Evolutionary conservation across 1,139 yeast species (phyloP), one percentile per base, ranked within the genome.

Genomic region (Kodamaea ohmeri): DNA sequence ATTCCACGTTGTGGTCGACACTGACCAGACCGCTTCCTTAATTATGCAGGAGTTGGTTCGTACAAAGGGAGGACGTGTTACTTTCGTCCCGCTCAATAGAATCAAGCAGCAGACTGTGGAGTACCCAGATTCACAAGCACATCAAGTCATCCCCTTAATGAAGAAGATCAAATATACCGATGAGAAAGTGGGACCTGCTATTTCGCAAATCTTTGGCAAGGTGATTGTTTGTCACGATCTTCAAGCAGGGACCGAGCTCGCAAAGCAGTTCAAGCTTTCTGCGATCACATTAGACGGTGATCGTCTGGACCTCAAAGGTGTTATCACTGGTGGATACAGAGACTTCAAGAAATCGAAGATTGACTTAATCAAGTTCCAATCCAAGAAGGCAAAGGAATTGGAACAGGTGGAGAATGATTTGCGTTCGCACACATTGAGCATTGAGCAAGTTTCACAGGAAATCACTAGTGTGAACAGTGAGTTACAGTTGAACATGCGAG

Each of bases 221-320:
- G 80, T 94, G 1, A 76, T 90, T 35, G 92, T 92, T 2, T 83
- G 92, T 38, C 74, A 78, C 44, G 81, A 83, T 42, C 63, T 90
- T 37, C 80, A 74, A 38, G 68, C 72, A 26, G 96, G 96, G 1
- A 69, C 82, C 3, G 83, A 80, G 47, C 64, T 86, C 22, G 82
- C 96, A 0, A 76, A 76, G 39, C 62, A 66, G 6, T 78, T 70
- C 53, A 77, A 78, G 29, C 63, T 90, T 25, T 82, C 77, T 48
- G 88, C 96, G 1, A 84, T 92, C 21, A 92, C 98, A 0, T 65
- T 92, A 24, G 95, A 87, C 59, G 98, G 98, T 47, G 97, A 92
- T 56, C 71, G 87, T 48, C 88, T 88, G 32, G 95, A 88, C 50
- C 78, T 76, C 36, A 78, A 71, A 47, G 98, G 98, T 58, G 85